These are phyloP conservation scores for Pseudoscleropodium purum DNA, from an alignment of 225 moss, liverwort and hornwort genomes.

Conservation along the genomic window DNA sequence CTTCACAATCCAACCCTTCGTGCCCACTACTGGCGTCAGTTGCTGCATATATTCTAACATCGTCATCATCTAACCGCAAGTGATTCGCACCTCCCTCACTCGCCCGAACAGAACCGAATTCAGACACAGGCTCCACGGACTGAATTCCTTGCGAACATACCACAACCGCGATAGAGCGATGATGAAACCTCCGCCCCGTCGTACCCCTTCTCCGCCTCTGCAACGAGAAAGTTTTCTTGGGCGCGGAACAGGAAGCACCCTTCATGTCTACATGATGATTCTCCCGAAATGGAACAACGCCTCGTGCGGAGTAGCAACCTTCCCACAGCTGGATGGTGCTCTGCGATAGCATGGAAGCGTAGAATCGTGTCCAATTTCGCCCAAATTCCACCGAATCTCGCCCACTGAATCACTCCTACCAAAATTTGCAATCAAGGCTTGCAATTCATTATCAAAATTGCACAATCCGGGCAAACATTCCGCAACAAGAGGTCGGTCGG, in stretches of 20 bases:
- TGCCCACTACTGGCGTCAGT: neutral
- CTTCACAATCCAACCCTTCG: neutral
- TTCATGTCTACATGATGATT: slow-evolving; percentile 3
- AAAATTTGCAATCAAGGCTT: neutral
- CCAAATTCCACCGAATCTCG: neutral
- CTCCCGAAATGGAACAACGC: neutral
- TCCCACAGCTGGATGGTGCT: slow-evolving; percentile 20
- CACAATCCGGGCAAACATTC: neutral
- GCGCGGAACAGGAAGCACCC: neutral
- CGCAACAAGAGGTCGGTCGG: neutral
- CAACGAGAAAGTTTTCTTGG: neutral
- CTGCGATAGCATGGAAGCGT: slow-evolving; percentile 28
- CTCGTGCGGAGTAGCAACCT: neutral
- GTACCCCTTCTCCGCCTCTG: neutral
- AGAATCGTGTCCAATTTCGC: neutral
- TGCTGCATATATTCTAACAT: neutral
- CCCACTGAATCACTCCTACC: neutral
- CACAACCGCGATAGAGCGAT: neutral
- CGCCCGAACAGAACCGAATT: slow-evolving; percentile 6
- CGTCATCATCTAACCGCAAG: slow-evolving; percentile 4
- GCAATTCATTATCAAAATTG: neutral
- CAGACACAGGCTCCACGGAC: neutral
- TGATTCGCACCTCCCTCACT: neutral
- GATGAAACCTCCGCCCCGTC: neutral
- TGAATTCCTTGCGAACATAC: slow-evolving; percentile 14